A percentile compares a stretch with the other conserved stretches of the same genome.
These are phyloP conservation scores for Umbelopsis vinacea DNA, from an alignment of 192 early-diverging fungal species.

Conservation along the genomic window DNA sequence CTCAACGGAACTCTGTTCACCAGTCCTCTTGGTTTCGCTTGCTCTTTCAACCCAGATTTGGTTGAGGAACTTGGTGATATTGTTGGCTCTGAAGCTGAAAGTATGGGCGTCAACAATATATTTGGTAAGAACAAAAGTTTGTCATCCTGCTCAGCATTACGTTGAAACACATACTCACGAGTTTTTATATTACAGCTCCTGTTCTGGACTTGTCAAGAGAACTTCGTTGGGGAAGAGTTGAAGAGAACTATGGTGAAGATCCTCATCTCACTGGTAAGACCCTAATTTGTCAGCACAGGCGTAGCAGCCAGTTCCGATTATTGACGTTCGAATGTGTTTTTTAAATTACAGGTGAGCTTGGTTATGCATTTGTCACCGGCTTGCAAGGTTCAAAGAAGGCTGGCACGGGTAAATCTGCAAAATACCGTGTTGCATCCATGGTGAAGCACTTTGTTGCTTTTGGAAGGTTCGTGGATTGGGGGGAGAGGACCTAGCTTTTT, in stretches of 20 bases:
- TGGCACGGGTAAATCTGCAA: background rate
- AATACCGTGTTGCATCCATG: slow-evolving; percentile 11
- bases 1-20: slow-evolving; percentile 6
- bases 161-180: too few species aligned
- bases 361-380: background rate
- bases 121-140: slow-evolving; percentile 4
- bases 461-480: background rate
- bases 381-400: background rate
- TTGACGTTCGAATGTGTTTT: too few species aligned
- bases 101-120: slow-evolving; percentile 10
- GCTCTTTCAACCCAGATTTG: slow-evolving; percentile 22
- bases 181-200: slow-evolving; percentile 14
- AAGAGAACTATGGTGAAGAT: slow-evolving; percentile 26
- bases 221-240: slow-evolving; percentile 24
- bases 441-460: slow-evolving; percentile 22
- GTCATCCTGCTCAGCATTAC: too few species aligned
- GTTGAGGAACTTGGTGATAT: background rate
- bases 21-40: slow-evolving; percentile 17
- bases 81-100: slow-evolving; percentile 15
- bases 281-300: background rate
- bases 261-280: slow-evolving; percentile 13
- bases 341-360: background rate
- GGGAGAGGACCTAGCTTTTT: background rate
- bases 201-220: slow-evolving; percentile 18
- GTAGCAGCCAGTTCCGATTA: too few species aligned